A percentile compares a stretch with the other conserved stretches of the same genome.
Conservation (phyloP, 2,329 filamentous ascomycete genomes). For the Cordyceps cicadae region DNA sequence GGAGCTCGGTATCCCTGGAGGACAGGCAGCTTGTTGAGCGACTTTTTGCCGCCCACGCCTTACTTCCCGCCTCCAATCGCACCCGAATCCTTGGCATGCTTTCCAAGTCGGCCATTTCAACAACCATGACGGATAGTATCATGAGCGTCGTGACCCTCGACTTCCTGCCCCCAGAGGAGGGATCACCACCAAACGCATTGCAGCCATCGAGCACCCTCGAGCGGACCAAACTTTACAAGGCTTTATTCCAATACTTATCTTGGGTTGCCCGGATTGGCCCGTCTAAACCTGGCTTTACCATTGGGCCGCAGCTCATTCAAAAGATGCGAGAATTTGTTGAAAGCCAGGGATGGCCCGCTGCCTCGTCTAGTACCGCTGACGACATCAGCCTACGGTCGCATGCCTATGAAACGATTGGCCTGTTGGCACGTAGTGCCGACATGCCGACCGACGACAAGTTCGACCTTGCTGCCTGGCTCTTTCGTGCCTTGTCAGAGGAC, state of each 20-base stretch:
- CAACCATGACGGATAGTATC: slow-evolving; percentile 59
- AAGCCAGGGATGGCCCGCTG: slow-evolving; percentile 73
- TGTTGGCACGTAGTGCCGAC: slow-evolving; percentile 59
- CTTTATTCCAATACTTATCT: slow-evolving; percentile 77
- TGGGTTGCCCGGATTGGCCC: slow-evolving; percentile 75
- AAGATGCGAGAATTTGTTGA: slow-evolving; percentile 67
- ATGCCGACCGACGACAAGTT: slow-evolving; percentile 47
- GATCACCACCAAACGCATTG: slow-evolving; percentile 15
- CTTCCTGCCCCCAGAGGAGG: slow-evolving; percentile 34
- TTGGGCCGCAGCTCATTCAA: slow-evolving; percentile 61
- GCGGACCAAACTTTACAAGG: slow-evolving; percentile 68
- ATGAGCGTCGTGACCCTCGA: slow-evolving; percentile 61
- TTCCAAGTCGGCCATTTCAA: slow-evolving; percentile 67
- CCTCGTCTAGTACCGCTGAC: slow-evolving; percentile 49
- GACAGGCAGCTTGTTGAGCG: slow-evolving; percentile 51
- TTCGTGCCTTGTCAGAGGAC: slow-evolving; percentile 74
- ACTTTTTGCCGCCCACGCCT: slow-evolving; percentile 67
- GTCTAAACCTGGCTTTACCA: slow-evolving; percentile 46
- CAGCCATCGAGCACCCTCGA: slow-evolving; percentile 54
- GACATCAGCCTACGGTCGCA: slow-evolving; percentile 63
- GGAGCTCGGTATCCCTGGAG: slow-evolving; percentile 68
- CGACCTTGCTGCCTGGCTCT: slow-evolving; percentile 63
- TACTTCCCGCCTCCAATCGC: slow-evolving; percentile 63
- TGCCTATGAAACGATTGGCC: slow-evolving; percentile 85
- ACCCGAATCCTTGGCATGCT: slow-evolving; percentile 69